A percentile compares a stretch with the other conserved stretches of the same genome.
Conservation (phyloP, 2,329 filamentous ascomycete genomes). For the Neonectria magnoliae region DNA sequence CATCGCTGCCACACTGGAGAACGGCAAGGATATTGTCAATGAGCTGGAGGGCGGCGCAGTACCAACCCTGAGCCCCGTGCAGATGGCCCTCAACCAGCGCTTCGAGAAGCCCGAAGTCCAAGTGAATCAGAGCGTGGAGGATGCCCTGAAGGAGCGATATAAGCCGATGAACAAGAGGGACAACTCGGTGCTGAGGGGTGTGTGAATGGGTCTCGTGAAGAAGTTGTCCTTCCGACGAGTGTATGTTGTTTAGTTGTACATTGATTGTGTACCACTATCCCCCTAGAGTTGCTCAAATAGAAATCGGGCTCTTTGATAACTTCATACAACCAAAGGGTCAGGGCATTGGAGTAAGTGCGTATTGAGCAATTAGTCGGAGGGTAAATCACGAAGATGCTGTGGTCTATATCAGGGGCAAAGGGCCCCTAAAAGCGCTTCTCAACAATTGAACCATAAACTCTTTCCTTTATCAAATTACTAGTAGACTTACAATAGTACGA, state of each 20-base stretch:
- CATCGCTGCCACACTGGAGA: constrained; percentile 52
- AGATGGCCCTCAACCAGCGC: constrained; percentile 62
- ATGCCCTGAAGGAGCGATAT: constrained; percentile 66
- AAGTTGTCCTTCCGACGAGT: constrained; percentile 21
- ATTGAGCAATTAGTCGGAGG: constrained; percentile 1
- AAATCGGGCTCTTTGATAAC: constrained; percentile 34
- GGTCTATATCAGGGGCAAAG: constrained; percentile 8
- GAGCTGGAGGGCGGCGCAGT: constrained; percentile 50
- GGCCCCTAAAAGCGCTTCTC: not conserved
- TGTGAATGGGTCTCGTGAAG: constrained; percentile 39
- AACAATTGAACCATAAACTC: constrained; percentile 2
- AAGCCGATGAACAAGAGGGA: constrained; percentile 58
- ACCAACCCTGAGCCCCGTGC: constrained; percentile 50
- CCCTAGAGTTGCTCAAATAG: constrained; percentile 41
- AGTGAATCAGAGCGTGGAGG: constrained; percentile 60
- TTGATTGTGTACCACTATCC: constrained; percentile 45
- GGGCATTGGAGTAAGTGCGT: constrained; percentile 19
- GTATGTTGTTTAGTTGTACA: constrained; percentile 39
- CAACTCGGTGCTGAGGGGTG: constrained; percentile 55
- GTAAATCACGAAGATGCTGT: constrained; percentile 19
- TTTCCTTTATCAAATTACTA: not conserved
- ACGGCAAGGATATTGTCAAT: constrained; percentile 53
- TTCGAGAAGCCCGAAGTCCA: constrained; percentile 56
- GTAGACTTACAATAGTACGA: not conserved
- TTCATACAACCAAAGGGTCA: constrained; percentile 29